Evolutionary conservation across 2,329 filamentous ascomycete genomes (phyloP).

Genomic region (Harringtonia aguacate): DNA sequence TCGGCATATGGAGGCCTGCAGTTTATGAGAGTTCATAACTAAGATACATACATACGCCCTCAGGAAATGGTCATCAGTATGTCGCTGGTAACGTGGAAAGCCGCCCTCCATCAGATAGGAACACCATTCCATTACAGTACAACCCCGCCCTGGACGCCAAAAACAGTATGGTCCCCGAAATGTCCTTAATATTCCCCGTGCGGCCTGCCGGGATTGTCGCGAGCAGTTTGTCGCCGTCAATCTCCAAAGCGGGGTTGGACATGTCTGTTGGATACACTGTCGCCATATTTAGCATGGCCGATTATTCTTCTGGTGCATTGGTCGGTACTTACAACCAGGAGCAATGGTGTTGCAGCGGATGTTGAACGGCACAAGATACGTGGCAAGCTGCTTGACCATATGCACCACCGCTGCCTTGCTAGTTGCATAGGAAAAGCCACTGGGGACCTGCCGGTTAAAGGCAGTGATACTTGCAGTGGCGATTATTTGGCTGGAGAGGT

Average conservation of each 20-base stretch:
- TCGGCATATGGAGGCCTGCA: no score
- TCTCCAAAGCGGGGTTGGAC: neutral
- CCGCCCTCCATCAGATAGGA: neutral
- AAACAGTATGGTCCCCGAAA: neutral
- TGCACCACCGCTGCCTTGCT: neutral
- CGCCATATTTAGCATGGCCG: no score
- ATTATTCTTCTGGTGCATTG: neutral
- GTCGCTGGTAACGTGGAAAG: neutral
- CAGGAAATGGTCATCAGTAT: constrained; percentile 1
- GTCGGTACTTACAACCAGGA: neutral
- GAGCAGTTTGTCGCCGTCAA: neutral
- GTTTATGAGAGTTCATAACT: no score
- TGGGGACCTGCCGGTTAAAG: neutral
- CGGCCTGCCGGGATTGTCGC: neutral
- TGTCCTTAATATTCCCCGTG: neutral
- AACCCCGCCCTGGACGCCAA: neutral
- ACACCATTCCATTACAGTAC: neutral
- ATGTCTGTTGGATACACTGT: neutral
- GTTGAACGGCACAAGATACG: neutral
- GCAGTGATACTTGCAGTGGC: neutral
- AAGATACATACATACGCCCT: no score
- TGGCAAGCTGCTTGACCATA: neutral
- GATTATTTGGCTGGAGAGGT: neutral
- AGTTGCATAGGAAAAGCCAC: neutral
- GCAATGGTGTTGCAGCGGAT: neutral